phyloP scores from a whole-genome alignment of 2,329 filamentous ascomycete genomes.

The Neofusicoccum sp. region DNA sequence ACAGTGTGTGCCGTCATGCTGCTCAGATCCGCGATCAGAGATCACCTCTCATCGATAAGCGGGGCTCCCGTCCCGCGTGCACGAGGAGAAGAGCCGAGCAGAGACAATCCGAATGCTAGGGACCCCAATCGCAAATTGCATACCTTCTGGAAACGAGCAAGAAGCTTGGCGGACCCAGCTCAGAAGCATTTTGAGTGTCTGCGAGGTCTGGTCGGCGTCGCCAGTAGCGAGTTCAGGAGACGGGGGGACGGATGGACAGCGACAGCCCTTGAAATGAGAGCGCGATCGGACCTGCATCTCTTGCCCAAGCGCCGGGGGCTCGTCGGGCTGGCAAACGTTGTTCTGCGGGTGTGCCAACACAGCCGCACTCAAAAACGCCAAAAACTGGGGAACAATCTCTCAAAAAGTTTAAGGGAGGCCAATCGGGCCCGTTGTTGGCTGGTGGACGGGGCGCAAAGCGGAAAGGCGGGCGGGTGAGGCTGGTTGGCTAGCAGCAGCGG shows the following conservation, averaged over 20 bases:
- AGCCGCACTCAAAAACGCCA: neutral
- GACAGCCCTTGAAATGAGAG: neutral
- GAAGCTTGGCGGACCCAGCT: neutral
- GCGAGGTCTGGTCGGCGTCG: neutral
- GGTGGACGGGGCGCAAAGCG: neutral
- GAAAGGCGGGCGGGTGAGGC: conserved; percentile 6
- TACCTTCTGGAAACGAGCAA: neutral
- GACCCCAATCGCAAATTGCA: neutral
- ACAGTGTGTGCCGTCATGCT: neutral
- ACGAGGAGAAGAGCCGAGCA: neutral
- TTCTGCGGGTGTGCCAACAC: neutral
- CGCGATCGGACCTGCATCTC: neutral
- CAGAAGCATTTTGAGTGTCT: neutral
- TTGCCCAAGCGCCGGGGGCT: neutral
- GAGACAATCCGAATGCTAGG: neutral
- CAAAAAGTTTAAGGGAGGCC: neutral
- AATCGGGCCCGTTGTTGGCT: neutral
- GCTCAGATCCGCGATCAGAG: neutral
- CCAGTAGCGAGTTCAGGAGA: neutral
- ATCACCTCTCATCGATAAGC: neutral
- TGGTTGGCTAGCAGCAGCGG: neutral
- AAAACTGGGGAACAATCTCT: conserved; percentile 12
- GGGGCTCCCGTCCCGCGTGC: neutral
- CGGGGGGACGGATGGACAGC: neutral
- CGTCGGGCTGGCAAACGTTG: neutral